Percentiles rank a stretch among this genome's conserved stretches.
These are phyloP conservation scores for Rhododendron mucronatum DNA, from an alignment of 148 eudicot species.

Conservation along the genomic window DNA sequence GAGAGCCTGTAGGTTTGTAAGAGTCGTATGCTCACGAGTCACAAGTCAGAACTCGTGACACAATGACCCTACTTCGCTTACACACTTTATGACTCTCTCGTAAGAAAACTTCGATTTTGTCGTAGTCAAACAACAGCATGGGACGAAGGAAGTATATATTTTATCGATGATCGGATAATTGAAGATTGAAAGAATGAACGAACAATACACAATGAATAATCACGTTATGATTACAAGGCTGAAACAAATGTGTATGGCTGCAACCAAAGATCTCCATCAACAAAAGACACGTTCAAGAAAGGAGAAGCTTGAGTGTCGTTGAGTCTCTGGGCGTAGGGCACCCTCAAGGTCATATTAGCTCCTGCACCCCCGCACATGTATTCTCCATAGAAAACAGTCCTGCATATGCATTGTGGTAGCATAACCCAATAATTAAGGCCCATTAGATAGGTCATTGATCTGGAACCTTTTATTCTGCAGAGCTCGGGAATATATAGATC, in stretches of 20 bases:
- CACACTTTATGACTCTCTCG: too few species aligned
- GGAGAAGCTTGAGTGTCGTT: slow-evolving; percentile 60
- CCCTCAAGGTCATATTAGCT: slow-evolving; percentile 50
- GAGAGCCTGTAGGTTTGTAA: too few species aligned
- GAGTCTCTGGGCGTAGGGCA: slow-evolving; percentile 59
- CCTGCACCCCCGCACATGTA: slow-evolving; percentile 80
- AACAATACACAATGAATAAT: background rate
- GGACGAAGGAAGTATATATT: too few species aligned
- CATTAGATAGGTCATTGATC: background rate
- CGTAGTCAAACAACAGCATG: background rate
- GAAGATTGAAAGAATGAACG: background rate
- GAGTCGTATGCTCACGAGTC: too few species aligned
- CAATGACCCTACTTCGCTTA: too few species aligned
- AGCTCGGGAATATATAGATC: background rate
- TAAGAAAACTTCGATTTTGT: background rate
- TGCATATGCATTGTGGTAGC: slow-evolving; percentile 6
- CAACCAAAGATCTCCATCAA: slow-evolving; percentile 85
- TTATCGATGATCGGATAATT: too few species aligned
- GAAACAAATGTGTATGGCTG: slow-evolving; percentile 19
- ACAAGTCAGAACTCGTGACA: too few species aligned
- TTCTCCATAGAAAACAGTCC: slow-evolving; percentile 82
- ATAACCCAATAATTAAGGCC: background rate
- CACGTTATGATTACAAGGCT: background rate
- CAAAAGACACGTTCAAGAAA: slow-evolving; percentile 59
- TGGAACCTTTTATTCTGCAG: background rate